Percentiles rank a stretch among this genome's conserved stretches.
phyloP scores from a whole-genome alignment of 225 moss, liverwort and hornwort genomes.

The Marchantia paleacea region DNA sequence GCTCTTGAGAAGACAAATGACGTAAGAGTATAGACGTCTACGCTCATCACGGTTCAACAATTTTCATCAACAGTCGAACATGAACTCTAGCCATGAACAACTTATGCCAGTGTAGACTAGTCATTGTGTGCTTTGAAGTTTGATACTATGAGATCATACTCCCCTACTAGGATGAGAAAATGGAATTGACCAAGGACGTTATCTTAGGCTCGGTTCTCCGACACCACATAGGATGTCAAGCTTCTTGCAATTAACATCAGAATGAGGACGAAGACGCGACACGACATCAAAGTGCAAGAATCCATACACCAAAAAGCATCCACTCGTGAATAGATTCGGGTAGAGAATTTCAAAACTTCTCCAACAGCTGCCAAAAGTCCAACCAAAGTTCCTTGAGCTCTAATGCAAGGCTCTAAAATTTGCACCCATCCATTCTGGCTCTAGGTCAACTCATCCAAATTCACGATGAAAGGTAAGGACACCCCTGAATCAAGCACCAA shows the following conservation, averaged over 20 bases:
- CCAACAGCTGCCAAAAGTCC: background rate
- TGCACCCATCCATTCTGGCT: background rate
- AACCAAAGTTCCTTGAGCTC: background rate
- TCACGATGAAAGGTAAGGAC: background rate
- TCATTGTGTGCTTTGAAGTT: no score
- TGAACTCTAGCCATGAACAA: no score
- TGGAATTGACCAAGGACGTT: no score
- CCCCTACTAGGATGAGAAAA: no score
- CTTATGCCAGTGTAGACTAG: no score
- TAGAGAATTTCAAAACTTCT: background rate
- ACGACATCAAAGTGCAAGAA: background rate
- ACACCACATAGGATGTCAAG: no score
- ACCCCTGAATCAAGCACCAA: background rate
- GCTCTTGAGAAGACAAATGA: no score
- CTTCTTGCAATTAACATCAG: background rate
- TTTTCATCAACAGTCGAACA: no score
- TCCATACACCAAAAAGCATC: background rate
- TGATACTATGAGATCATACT: no score
- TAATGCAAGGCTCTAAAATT: background rate
- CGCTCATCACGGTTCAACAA: no score
- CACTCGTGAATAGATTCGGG: background rate
- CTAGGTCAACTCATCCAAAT: background rate
- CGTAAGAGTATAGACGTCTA: no score
- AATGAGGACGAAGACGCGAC: background rate
- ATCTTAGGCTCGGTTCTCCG: no score